A percentile compares a stretch with the other conserved stretches of the same genome.
Evolutionary conservation across 78 protist species (phyloP).

Genomic region (Chrysochromulina parva): DNA sequence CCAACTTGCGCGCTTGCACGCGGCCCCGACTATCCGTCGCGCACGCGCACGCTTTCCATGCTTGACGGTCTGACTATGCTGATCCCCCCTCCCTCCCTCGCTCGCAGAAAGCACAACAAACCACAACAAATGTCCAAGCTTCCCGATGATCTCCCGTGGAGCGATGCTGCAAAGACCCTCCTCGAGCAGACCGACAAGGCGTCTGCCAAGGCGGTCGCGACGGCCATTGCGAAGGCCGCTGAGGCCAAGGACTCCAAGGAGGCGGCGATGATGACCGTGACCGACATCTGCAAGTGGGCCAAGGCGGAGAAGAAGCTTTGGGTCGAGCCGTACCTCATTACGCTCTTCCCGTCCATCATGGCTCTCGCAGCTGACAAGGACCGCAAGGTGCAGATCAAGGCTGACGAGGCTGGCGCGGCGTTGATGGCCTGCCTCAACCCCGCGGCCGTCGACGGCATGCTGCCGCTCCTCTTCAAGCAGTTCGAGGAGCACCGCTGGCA

Average conservation of each 20-base stretch:
- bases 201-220: background rate
- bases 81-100: too few species aligned
- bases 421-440: background rate
- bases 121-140: background rate
- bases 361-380: background rate
- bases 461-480: background rate
- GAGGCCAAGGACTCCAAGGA: background rate
- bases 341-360: background rate
- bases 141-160: background rate
- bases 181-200: constrained; percentile 15
- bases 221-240: background rate
- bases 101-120: too few species aligned
- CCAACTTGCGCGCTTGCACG: too few species aligned
- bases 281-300: too few species aligned
- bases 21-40: too few species aligned
- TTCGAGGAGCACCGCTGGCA: constrained; percentile 27
- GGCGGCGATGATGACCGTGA: too few species aligned
- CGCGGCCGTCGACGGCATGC: background rate
- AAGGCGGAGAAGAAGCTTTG: too few species aligned
- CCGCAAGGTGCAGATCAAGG: background rate
- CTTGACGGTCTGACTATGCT: too few species aligned
- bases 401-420: background rate
- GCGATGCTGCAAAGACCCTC: background rate
- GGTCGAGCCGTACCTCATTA: too few species aligned
- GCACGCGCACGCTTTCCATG: too few species aligned